Base-by-base conservation (phyloP, 225 moss, liverwort and hornwort genomes). In the Sphagnum tenellum region DNA sequence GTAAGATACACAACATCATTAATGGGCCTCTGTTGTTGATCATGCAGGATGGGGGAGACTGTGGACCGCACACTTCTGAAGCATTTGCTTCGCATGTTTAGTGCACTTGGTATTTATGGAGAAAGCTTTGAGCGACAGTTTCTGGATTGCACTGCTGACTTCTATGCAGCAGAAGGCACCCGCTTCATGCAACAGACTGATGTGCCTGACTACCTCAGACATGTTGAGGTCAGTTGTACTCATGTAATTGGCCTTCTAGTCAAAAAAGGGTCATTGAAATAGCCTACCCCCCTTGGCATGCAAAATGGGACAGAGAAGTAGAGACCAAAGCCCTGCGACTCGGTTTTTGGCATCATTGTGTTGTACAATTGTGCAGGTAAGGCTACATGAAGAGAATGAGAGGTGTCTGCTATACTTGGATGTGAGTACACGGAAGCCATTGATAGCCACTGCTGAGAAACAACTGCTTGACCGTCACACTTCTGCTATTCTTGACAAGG, bases 101-200 rank as follows among this genome's bases (percentile, higher is more conserved):
- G 83, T 79, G 92, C 90, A 65, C 85, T 98, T 47, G 81, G 90
- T 68, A 98, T 92, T 57, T 98, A 98, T 69, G 80, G 90, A 67
- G 96, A 93, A 67, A 98, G 88, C 80, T 98, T 98, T 66, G 96
- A 98, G 77, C 85, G 92, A 72, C 89, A 90, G 68, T 98, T 98
- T 73, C 76, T 93, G 64, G 96, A 98, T 59, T 98, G 90, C 62
- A 92, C 96, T 54, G 85, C 87, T 47, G 96, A 87, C 61, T 98
- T 90, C 62, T 98, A 92, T 81, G 90, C 90, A 6, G 96, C 96
- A 46, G 96, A 98, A 65, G 96, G 96, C 56, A 90, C 78, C 14
- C 88, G 96, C 67, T 89, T 86, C 74, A 98, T 98, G 96, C 92
- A 90, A 82, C 96, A 98, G 67, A 87, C 92, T 67, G 96, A 98